phyloP scores from a whole-genome alignment of 345 rosid genomes.

The Eucalyptus regnans region DNA sequence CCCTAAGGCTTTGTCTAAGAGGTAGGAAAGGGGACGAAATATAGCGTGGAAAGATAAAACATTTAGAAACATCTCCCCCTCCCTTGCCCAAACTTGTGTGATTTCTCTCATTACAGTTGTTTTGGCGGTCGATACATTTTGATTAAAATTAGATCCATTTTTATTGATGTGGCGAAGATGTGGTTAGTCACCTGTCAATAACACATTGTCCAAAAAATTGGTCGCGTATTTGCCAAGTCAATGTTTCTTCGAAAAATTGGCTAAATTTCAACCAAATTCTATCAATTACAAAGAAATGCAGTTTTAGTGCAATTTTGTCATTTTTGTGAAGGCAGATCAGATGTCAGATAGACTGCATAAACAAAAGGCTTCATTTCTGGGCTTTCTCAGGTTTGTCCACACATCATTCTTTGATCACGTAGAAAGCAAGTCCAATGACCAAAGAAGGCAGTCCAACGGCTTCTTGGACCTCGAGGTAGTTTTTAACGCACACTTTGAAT shows the following conservation, averaged over 20 bases:
- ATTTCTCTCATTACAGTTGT: neutral
- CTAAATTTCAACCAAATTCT: neutral
- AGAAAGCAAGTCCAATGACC: neutral
- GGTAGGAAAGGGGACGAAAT: neutral
- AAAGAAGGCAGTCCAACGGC: neutral
- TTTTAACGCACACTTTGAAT: neutral
- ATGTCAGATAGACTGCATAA: neutral
- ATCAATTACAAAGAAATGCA: neutral
- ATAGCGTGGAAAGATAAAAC: neutral
- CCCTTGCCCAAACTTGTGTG: neutral
- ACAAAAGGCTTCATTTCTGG: neutral
- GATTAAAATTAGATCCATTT: neutral
- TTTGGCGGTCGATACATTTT: accelerated
- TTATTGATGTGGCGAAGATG: neutral
- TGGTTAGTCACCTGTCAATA: neutral
- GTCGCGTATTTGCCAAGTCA: neutral
- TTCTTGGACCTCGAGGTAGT: neutral
- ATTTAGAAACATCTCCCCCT: neutral
- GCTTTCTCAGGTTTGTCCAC: neutral
- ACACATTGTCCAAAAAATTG: neutral
- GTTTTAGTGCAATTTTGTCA: neutral
- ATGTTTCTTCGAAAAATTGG: neutral
- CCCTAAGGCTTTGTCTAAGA: neutral
- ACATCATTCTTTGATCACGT: neutral
- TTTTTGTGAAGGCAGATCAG: neutral